phyloP scores from a whole-genome alignment of 495 filamentous ascomycete species.

The Cercophora newfieldiana region DNA sequence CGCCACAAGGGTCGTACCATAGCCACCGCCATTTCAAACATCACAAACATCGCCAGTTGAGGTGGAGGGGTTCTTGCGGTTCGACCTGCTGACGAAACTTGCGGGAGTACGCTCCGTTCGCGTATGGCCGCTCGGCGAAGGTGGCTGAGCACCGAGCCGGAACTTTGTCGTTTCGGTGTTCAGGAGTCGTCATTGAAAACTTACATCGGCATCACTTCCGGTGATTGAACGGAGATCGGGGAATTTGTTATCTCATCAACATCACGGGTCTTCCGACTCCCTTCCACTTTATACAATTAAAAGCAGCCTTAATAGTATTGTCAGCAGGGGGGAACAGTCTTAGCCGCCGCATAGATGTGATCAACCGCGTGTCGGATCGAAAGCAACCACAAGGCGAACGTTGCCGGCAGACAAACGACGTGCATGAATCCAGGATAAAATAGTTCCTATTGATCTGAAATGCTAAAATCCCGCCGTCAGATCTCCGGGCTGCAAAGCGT shows the following conservation, averaged over 20 bases:
- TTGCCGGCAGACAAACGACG: neutral
- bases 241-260: neutral
- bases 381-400: neutral
- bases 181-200: neutral
- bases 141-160: neutral
- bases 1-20: neutral
- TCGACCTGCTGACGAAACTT: neutral
- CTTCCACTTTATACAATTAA: neutral
- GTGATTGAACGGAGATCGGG: neutral
- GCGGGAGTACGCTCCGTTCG: no score
- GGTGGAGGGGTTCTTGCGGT: neutral
- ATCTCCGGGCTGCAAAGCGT: neutral
- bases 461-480: neutral
- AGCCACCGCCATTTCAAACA: neutral
- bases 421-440: conserved; percentile 7
- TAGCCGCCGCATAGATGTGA: neutral
- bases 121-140: neutral
- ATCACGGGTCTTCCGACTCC: neutral
- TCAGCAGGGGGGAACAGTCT: neutral
- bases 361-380: conserved; percentile 7
- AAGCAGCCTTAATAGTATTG: neutral
- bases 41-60: neutral
- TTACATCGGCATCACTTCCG: neutral
- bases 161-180: neutral
- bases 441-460: neutral